Evolutionary conservation across 768 basidiomycete species (phyloP), one percentile per base, ranked within the genome.

Genomic region (Mycena albidolilacea): DNA sequence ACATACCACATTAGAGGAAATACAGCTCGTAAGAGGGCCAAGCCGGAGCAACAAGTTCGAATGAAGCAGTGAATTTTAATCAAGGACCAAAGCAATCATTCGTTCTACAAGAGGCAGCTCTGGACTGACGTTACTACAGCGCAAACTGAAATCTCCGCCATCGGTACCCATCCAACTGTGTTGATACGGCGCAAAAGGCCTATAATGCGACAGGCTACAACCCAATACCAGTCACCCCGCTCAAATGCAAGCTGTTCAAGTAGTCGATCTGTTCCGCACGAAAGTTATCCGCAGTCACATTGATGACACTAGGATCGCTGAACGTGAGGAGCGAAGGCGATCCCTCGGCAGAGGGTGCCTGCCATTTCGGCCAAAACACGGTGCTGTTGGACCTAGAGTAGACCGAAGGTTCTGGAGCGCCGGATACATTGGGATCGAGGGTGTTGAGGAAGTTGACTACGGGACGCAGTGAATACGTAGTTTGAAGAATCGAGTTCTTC

Each of bases 381-480:
- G 58, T 38, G 21, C 15, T 30, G 50, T 52, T 41, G 5, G 8
- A 23, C 43, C 41, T 8, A 35, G 44, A 46, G 23, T 8, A 35
- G 44, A 46, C 44, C 44, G 44, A 46, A 46, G 44, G 6, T 12
- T 17, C 44, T 46, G 7, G 6, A 17, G 35, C 1, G 41, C 43
- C 17, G 10, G 50, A 52, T 9, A 23, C n/a, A 55, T 70, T 74
- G 43, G 68, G 72, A n/a, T 69, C 60, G 17, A 74, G 57, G 1
- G 38, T 70, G 17, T 69, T 74, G 62, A 70, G 21, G 37, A 74
- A 69, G 59, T 70, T 73, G 46, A 69, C 69, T 74, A 17, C 30
- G 30, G 30, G 9, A 15, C n/a, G 19, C 9, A 46, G 7, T 9
- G 5, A 8, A 0, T 17, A 35, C 19, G 54, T 17, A 14, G 17